These are phyloP conservation scores for Noccaea bulbosa DNA, from an alignment of 345 rosid genomes.

Conservation along the genomic window DNA sequence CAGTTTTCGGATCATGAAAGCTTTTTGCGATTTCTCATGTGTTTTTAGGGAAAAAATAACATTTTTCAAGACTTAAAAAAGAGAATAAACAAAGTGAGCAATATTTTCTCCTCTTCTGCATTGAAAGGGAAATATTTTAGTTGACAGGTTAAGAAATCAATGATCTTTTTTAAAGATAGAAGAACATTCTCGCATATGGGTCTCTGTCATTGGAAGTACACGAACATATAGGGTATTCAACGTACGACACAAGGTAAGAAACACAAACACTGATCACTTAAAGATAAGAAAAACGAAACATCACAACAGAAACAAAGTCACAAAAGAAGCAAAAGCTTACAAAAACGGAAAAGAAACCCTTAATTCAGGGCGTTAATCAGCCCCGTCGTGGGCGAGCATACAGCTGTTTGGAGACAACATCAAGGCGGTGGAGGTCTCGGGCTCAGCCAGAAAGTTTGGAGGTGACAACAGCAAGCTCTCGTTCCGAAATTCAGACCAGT, in stretches of 20 bases:
- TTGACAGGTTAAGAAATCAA: not conserved
- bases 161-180: not conserved
- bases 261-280: constrained; percentile 1
- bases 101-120: not conserved
- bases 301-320: not conserved
- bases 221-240: no score
- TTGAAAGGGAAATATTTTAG: not conserved
- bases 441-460: no score
- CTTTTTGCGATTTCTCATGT: constrained; percentile 10
- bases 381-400: not conserved
- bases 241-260: not conserved
- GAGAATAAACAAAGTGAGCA: not conserved
- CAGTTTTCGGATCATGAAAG: not conserved
- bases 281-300: not conserved
- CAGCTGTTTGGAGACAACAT: not conserved
- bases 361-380: not conserved
- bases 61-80: not conserved
- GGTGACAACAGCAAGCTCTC: no score
- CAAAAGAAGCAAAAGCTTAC: not conserved
- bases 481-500: not conserved
- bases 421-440: not conserved
- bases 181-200: not conserved
- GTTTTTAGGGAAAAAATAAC: not conserved
- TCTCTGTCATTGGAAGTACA: not conserved
- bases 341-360: not conserved